Conservation (phyloP, 2,329 filamentous ascomycete genomes). For the Claviceps quebecensis region DNA sequence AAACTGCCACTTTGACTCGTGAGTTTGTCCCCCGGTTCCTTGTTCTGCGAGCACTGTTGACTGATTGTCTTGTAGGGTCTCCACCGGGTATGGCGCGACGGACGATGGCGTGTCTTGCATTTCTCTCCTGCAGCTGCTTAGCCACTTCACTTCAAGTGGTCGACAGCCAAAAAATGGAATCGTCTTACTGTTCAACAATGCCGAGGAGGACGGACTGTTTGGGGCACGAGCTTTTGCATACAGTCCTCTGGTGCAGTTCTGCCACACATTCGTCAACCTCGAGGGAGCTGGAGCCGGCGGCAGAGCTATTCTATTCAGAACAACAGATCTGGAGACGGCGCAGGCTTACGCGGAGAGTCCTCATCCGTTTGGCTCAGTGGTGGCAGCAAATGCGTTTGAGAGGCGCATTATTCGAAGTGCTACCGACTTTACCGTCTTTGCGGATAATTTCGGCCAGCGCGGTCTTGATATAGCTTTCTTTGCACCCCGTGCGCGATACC, state of each 20-base stretch:
- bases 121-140: slow-evolving; percentile 72
- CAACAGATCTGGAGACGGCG: slow-evolving; percentile 76
- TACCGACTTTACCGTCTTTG: slow-evolving; percentile 81
- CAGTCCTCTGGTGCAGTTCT: slow-evolving; percentile 65
- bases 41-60: not conserved
- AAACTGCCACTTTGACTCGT: slow-evolving; percentile 84
- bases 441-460: slow-evolving; percentile 62
- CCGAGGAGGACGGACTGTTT: slow-evolving; percentile 84
- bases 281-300: slow-evolving; percentile 91
- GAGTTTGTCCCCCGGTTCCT: slow-evolving; percentile 11
- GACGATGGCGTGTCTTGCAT: slow-evolving; percentile 87
- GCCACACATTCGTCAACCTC: slow-evolving; percentile 83
- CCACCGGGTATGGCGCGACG: slow-evolving; percentile 83
- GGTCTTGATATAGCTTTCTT: slow-evolving; percentile 90
- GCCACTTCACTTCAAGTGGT: slow-evolving; percentile 62
- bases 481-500: slow-evolving; percentile 72
- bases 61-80: slow-evolving; percentile 44
- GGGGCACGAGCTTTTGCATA: slow-evolving; percentile 76
- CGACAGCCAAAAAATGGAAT: slow-evolving; percentile 68
- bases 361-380: slow-evolving; percentile 71
- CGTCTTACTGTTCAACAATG: slow-evolving; percentile 82
- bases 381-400: slow-evolving; percentile 75
- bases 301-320: slow-evolving; percentile 73
- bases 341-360: slow-evolving; percentile 56
- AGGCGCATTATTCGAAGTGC: slow-evolving; percentile 65